These are phyloP conservation scores for Sordariomycetes sp. DNA, from an alignment of 2,329 filamentous ascomycete genomes.

Conservation along the genomic window DNA sequence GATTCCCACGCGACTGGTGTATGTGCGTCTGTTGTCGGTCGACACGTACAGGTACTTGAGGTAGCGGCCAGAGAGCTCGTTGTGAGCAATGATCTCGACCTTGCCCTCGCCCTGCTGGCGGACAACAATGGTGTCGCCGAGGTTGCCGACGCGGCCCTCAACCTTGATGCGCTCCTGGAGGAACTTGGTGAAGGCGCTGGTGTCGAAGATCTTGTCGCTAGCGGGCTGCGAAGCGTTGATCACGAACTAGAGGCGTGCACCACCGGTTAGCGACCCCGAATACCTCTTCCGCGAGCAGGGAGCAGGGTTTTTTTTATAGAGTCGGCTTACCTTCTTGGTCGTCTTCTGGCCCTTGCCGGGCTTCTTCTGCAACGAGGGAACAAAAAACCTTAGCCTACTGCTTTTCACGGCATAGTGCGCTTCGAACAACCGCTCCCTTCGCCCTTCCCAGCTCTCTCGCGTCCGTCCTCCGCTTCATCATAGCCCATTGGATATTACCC, in stretches of 20 bases:
- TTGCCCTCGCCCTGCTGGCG: conserved; percentile 88
- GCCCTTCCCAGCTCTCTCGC: conserved; percentile 1
- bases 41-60: conserved; percentile 92
- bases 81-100: conserved; percentile 95
- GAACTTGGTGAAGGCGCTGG: conserved; percentile 99
- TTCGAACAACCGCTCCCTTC: conserved; percentile 8
- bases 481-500: too few species aligned
- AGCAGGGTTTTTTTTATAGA: background rate
- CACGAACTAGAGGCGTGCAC: conserved; percentile 61
- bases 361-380: conserved; percentile 47
- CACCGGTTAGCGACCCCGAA: conserved; percentile 6
- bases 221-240: conserved; percentile 99
- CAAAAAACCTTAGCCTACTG: conserved; percentile 88
- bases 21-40: background rate
- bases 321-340: conserved; percentile 67
- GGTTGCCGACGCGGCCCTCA: conserved; percentile 94
- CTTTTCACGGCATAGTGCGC: conserved; percentile 42
- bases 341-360: conserved; percentile 55
- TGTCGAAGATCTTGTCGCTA: conserved; percentile 99
- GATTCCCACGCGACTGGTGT: background rate
- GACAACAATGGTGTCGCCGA: conserved; percentile 86
- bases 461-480: conserved; percentile 2
- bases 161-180: conserved; percentile 99
- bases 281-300: too few species aligned
- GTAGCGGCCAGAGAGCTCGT: conserved; percentile 96